A percentile compares a stretch with the other conserved stretches of the same genome.
Evolutionary conservation across 73 alveolate species (phyloP).

Genomic region (Durusdinium trenchii): DNA sequence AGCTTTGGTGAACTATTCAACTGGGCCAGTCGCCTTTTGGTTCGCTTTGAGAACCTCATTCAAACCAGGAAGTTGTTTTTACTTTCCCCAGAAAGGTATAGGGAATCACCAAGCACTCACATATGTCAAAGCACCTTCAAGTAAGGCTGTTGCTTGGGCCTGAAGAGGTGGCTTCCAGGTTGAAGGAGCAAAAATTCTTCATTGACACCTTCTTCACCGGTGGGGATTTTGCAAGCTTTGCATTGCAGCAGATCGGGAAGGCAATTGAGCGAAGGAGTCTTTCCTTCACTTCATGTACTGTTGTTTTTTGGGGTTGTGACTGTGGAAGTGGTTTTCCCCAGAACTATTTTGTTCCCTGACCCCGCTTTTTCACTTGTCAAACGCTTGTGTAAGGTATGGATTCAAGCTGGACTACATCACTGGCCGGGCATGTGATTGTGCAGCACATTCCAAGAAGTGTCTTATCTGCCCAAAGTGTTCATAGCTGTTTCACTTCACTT

Average conservation of each 20-base stretch:
- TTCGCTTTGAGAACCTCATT: background rate
- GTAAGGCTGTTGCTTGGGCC: background rate
- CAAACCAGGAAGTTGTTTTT: background rate
- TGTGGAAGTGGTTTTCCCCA: no score
- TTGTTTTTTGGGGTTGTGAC: no score
- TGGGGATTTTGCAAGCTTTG: background rate
- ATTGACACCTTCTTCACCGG: conserved; percentile 19
- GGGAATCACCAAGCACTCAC: background rate
- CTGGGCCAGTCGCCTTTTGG: background rate
- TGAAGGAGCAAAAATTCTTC: background rate
- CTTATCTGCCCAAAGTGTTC: background rate
- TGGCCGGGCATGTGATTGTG: conserved; percentile 5
- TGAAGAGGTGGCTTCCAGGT: background rate
- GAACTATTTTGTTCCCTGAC: background rate
- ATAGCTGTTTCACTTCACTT: background rate
- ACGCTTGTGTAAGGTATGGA: background rate
- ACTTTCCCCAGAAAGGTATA: background rate
- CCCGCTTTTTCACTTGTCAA: background rate
- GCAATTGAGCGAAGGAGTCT: background rate
- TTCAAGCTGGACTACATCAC: background rate
- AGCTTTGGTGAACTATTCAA: background rate
- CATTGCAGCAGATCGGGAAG: background rate
- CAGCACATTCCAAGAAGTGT: background rate
- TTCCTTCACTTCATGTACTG: background rate
- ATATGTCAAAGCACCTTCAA: background rate